Base-by-base conservation (phyloP, 1,284 basidiomycete genomes). In the Trichosporon inkin region DNA sequence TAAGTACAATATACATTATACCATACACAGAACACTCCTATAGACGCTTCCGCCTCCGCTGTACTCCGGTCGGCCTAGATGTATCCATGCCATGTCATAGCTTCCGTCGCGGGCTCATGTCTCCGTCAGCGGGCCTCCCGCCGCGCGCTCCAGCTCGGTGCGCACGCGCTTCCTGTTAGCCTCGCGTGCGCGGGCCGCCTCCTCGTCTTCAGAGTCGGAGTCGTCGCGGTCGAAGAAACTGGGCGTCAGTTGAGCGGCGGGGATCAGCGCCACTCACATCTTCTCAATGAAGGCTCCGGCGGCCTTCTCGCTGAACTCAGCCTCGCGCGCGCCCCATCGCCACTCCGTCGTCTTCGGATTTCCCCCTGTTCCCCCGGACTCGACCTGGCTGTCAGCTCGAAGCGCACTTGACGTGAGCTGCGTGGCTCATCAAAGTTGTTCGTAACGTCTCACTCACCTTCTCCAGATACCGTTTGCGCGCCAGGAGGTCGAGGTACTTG, bases 271-370 rank as follows among this genome's bases (percentile, higher is more conserved):
- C 11, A 69, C 75, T 65, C 60, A 78, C 76, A 77, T 61, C 22
- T 68, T 62, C 52, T 68, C 70, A 28, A 78, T 75, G 58, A 76
- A 78, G 32, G 62, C 61, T 2, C 67, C 70, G 5, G 74, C 76
- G 14, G 72, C 74, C 24, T 67, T 62, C 55, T 77, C 76, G 11
- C 69, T 69, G 40, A 77, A 75, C 64, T 79, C 78, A 6, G 68
- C 69, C 55, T 78, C 75, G 39, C 76, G 66, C 51, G 67, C 63
- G 16, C 78, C 78, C 78, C 76, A 79, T 39, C 69, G 68, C 72
- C 72, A 74, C 55, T 77, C 72, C 49, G 64, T 62, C 3, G 55
- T 57, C 16, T 63, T 49, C 22, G 44, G 44, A 38, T 3, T 28
- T 2, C 44, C 44, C 2, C 44, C 44, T 2, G 44, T 49, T 44